These are phyloP conservation scores for Fusarium sambucinum DNA, from an alignment of 2,329 filamentous ascomycete genomes.

Conservation along the genomic window DNA sequence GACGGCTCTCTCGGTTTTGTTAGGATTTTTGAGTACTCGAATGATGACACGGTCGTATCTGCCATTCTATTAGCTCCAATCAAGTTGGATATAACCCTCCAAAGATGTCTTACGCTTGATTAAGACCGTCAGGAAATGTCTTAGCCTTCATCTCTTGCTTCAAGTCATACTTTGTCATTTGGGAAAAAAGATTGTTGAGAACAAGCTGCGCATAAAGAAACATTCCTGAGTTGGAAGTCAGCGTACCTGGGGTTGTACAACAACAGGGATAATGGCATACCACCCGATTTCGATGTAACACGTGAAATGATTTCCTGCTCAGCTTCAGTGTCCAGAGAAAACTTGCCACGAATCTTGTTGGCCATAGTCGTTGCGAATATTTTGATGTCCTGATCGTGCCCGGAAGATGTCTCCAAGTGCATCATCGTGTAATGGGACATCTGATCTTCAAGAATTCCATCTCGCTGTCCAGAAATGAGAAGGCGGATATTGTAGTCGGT, in stretches of 20 bases:
- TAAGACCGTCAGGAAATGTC: neutral
- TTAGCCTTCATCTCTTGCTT: neutral
- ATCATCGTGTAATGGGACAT: neutral
- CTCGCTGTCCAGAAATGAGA: neutral
- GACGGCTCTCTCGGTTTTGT: neutral
- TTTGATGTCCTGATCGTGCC: neutral
- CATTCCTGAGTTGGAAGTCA: neutral
- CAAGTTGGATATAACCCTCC: accelerated
- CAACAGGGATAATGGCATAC: no score
- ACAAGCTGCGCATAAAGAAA: neutral
- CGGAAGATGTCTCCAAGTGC: neutral
- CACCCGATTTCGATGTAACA: neutral
- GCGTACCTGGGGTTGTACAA: no score
- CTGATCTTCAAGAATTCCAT: neutral
- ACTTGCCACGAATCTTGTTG: neutral
- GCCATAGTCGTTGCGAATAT: accelerated
- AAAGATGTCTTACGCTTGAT: neutral
- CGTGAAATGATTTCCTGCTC: neutral
- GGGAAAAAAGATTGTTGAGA: neutral
- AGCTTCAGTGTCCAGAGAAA: neutral
- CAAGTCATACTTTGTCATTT: neutral
- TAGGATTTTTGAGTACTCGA: neutral
- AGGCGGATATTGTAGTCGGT: neutral
- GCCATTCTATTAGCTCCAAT: accelerated
- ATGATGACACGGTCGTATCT: neutral